Conservation (phyloP, 1,139 yeast species). For the Blastobotrys buckinghamii region DNA sequence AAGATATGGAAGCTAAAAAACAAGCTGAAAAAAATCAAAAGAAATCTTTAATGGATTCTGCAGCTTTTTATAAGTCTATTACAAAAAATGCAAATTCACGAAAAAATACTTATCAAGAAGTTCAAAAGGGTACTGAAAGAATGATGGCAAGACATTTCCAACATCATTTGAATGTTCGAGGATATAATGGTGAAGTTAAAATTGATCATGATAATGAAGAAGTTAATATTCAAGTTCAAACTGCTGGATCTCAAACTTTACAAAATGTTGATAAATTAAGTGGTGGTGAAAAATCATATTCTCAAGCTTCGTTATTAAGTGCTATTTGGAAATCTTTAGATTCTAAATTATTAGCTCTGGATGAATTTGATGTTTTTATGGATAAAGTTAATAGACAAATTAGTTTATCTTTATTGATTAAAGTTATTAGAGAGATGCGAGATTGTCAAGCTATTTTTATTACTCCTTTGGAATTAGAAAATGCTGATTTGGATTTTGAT, state of each 20-base stretch:
- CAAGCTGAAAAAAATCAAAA: neutral
- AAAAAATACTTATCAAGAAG: constrained; percentile 7
- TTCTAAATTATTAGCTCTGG: constrained; percentile 80
- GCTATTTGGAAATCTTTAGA: constrained; percentile 95
- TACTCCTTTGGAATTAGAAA: constrained; percentile 83
- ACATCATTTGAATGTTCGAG: constrained; percentile 41
- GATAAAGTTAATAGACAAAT: constrained; percentile 84
- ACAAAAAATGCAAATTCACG: neutral
- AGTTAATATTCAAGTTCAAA: constrained; percentile 26
- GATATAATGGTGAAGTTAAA: constrained; percentile 64
- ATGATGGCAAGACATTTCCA: constrained; percentile 19
- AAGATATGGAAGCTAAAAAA: neutral
- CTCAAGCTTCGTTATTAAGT: constrained; percentile 80
- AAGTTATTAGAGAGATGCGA: constrained; percentile 53
- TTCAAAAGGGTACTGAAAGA: neutral
- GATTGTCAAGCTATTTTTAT: constrained; percentile 85
- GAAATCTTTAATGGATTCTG: neutral
- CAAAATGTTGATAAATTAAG: constrained; percentile 80
- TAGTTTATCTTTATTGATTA: constrained; percentile 69
- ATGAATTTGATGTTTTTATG: constrained; percentile 98
- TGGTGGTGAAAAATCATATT: constrained; percentile 95
- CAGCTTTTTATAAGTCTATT: neutral
- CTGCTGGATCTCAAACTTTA: constrained; percentile 47
- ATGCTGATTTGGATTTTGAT: constrained; percentile 57
- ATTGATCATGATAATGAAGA: constrained; percentile 51